Evolutionary conservation across 2,329 filamentous ascomycete species (phyloP).

Genomic region (Macrophomina phaseolina): DNA sequence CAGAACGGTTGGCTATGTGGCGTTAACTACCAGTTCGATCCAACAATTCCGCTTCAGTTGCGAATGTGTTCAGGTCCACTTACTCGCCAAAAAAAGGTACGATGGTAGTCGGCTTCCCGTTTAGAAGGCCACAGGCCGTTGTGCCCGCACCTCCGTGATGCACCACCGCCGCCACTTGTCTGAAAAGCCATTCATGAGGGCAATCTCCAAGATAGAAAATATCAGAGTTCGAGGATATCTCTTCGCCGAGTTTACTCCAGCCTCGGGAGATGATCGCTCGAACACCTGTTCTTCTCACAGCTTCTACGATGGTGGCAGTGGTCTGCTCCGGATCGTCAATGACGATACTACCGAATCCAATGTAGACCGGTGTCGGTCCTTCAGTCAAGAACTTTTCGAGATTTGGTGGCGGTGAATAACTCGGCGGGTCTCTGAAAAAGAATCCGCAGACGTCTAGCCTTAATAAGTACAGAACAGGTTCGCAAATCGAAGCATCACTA

Average conservation of each 20-base stretch:
- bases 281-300: slow-evolving; percentile 42
- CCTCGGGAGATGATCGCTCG: slow-evolving; percentile 62
- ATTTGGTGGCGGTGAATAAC: slow-evolving; percentile 48
- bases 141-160: slow-evolving; percentile 67
- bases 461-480: neutral
- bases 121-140: slow-evolving; percentile 60
- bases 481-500: neutral
- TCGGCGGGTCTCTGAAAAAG: slow-evolving; percentile 48
- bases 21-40: neutral
- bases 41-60: no score
- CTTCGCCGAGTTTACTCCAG: slow-evolving; percentile 54
- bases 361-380: slow-evolving; percentile 59
- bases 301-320: slow-evolving; percentile 54
- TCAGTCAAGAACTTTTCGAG: slow-evolving; percentile 51
- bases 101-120: slow-evolving; percentile 59
- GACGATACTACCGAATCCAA: slow-evolving; percentile 64
- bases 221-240: slow-evolving; percentile 31
- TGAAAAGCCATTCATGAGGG: slow-evolving; percentile 65
- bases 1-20: slow-evolving; percentile 55
- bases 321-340: slow-evolving; percentile 56
- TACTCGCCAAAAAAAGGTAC: slow-evolving; percentile 63
- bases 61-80: neutral
- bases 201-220: slow-evolving; percentile 59
- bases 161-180: slow-evolving; percentile 60
- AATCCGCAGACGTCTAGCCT: slow-evolving; percentile 49